Evolutionary conservation across 1,284 basidiomycete genomes (phyloP).

Genomic region (Cutaneotrichosporon sp.): DNA sequence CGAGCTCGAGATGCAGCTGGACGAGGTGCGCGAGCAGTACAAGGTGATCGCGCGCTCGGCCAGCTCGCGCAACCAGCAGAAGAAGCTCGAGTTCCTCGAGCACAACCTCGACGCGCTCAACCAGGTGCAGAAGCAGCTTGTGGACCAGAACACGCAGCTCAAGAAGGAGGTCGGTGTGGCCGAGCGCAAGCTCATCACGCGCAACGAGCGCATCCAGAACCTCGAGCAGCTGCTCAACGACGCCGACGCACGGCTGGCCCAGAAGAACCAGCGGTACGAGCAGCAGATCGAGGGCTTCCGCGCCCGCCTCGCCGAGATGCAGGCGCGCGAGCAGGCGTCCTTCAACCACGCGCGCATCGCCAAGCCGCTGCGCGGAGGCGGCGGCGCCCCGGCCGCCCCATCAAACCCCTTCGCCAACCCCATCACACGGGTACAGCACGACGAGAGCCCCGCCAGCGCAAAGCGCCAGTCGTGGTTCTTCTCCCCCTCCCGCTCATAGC

Average conservation of each 20-base stretch:
- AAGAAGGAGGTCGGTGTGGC: slow-evolving; percentile 98
- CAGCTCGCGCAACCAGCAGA: slow-evolving; percentile 97
- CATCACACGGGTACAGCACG: slow-evolving; percentile 50
- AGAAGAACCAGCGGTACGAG: slow-evolving; percentile 96
- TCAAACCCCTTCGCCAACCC: slow-evolving; percentile 17
- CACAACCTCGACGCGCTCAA: slow-evolving; percentile 96
- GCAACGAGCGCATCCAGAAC: slow-evolving; percentile 97
- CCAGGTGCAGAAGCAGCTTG: slow-evolving; percentile 97
- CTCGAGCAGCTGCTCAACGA: slow-evolving; percentile 90
- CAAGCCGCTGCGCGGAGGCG: slow-evolving; percentile 91
- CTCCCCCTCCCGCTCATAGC: slow-evolving; percentile 29
- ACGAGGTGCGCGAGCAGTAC: slow-evolving; percentile 99
- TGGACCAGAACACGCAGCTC: slow-evolving; percentile 95
- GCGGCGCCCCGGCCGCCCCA: slow-evolving; percentile 56
- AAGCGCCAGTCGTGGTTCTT: slow-evolving; percentile 26
- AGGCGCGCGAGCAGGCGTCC: slow-evolving; percentile 67
- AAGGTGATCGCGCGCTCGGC: slow-evolving; percentile 97
- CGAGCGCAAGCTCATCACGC: slow-evolving; percentile 90
- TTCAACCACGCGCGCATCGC: slow-evolving; percentile 71
- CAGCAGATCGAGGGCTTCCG: slow-evolving; percentile 86
- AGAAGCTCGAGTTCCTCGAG: slow-evolving; percentile 99
- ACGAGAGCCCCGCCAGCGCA: slow-evolving; percentile 35
- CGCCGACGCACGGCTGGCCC: slow-evolving; percentile 83
- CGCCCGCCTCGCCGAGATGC: slow-evolving; percentile 86
- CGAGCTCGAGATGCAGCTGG: slow-evolving; percentile 97